Conservation (phyloP, 2,329 filamentous ascomycete species). For the Phaeosphaeriaceae sp. region DNA sequence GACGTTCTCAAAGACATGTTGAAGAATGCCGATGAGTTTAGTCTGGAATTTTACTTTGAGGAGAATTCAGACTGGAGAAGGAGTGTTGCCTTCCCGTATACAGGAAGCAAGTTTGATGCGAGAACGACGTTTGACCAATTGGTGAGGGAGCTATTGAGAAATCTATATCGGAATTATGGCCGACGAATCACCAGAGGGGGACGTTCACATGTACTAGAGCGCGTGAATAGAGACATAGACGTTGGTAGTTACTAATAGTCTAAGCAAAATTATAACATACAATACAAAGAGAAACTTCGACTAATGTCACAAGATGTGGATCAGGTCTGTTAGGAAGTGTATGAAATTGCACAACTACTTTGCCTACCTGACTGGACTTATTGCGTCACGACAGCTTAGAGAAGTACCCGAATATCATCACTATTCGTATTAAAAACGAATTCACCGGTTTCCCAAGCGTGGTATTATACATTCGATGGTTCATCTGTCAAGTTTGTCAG, state of each 20-base stretch:
- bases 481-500: slow-evolving; percentile 32
- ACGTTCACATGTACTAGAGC: slow-evolving; percentile 4
- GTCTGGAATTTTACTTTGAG: slow-evolving; percentile 43
- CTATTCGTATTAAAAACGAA: too few relatives aligned
- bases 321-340: too few relatives aligned
- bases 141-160: slow-evolving; percentile 35
- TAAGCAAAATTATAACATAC: too few relatives aligned
- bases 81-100: slow-evolving; percentile 44
- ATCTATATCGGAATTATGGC: slow-evolving; percentile 42
- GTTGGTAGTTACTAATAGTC: not conserved
- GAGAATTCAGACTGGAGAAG: slow-evolving; percentile 32
- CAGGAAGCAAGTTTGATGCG: slow-evolving; percentile 42
- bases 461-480: too few relatives aligned
- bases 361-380: too few relatives aligned
- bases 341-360: too few relatives aligned
- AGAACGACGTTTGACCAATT: slow-evolving; percentile 30
- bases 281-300: too few relatives aligned
- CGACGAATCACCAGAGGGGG: slow-evolving; percentile 37
- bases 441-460: too few relatives aligned
- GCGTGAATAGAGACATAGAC: not conserved
- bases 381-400: too few relatives aligned
- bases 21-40: slow-evolving; percentile 38
- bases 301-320: too few relatives aligned
- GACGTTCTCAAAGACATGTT: slow-evolving; percentile 39
- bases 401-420: too few relatives aligned